phyloP scores from a whole-genome alignment of 106 monocot genomes.

The Acorus calamus region DNA sequence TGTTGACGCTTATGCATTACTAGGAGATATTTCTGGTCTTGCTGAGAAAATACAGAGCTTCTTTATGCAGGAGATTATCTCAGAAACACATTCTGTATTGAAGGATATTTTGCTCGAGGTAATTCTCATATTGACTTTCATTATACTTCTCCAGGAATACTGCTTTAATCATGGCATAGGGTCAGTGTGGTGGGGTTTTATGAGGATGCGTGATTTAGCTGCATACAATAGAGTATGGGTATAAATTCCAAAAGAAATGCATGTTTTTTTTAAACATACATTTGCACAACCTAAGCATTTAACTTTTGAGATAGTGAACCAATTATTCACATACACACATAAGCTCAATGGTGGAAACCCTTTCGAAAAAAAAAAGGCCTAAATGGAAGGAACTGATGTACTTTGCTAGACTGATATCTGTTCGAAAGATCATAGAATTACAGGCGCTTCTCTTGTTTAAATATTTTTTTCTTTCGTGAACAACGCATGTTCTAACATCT shows the following conservation, averaged over 20 bases:
- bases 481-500: background rate
- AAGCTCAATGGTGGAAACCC: background rate
- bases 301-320: too few relatives aligned
- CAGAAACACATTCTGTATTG: conserved; percentile 71
- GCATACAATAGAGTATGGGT: too few relatives aligned
- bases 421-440: too few relatives aligned
- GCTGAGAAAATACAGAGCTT: conserved; percentile 97
- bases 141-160: too few relatives aligned
- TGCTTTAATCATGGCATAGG: too few relatives aligned
- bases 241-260: too few relatives aligned
- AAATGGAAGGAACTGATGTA: background rate
- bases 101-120: conserved; percentile 80
- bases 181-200: too few relatives aligned
- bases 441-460: too few relatives aligned
- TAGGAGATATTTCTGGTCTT: conserved; percentile 81
- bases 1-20: conserved; percentile 91
- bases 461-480: background rate
- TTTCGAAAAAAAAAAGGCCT: background rate
- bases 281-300: too few relatives aligned
- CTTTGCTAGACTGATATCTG: background rate
- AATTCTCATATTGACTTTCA: background rate
- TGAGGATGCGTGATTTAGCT: too few relatives aligned
- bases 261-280: too few relatives aligned
- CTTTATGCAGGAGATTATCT: conserved; percentile 96
- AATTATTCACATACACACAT: too few relatives aligned